Evolutionary conservation across 2,329 filamentous ascomycete genomes (phyloP), one percentile per base, ranked within the genome.

Genomic region (Pleurostoma richardsiae): DNA sequence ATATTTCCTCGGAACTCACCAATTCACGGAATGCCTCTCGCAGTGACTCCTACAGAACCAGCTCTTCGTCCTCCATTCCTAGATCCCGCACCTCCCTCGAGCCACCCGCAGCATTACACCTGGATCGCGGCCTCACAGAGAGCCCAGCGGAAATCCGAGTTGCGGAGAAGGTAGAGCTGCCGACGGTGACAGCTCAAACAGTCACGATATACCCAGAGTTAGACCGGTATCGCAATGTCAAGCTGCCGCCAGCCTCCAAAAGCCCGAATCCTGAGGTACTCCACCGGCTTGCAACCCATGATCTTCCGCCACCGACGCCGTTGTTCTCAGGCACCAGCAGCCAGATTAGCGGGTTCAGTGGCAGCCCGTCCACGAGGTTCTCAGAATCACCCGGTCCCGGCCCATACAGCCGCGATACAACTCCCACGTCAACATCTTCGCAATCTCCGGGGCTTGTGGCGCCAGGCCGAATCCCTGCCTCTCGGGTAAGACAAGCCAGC

Each of bases 391-490:
- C 82, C 1, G 79, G 80, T 1, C 81, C 85, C 8, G 80, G 84
- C 3, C 69, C 81, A 4, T 90, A 89, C 64, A 90, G 86, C 59
- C 77, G 86, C 52, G 85, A 87, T 49, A 90, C 86, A 1, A 90
- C 87, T 3, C 87, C 87, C 5, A 90, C 86, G 4, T 90, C 87
- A 7, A 83, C 87, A 52, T 86, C 83, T 6, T 90, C 87, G 2
- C 84, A 86, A 56, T 90, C 86, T 11, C 85, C 87, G 4, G 77
- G 80, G 3, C 63, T 85, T 4, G 65, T 80, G 61, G 74, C 58
- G 50, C 79, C 66, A 45, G 70, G 62, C 51, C 72, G 66, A 51
- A 72, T 60, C 54, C 73, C 63, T 29, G 66, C 69, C 43, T 62
- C 71, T n/a, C 74, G 75, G 55, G 59, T 64, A 48, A 74, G 74